Evolutionary conservation across 169 alveolate species (phyloP).

Genomic region (Plasmodium fragile): DNA sequence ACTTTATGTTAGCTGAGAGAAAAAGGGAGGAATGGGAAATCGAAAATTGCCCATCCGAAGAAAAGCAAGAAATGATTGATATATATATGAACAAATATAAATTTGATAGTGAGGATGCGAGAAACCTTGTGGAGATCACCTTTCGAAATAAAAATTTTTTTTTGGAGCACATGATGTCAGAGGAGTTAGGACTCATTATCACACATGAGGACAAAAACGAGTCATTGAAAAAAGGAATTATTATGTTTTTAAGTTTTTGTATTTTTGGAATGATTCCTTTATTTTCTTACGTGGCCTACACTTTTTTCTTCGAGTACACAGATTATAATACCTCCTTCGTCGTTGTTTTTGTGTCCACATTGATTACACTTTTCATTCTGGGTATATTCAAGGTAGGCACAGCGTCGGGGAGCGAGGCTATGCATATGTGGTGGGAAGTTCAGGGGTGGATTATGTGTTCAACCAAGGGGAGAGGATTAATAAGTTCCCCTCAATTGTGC

Average conservation of each 20-base stretch:
- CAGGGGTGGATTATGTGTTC: not conserved
- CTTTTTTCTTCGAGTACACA: slow-evolving; percentile 34
- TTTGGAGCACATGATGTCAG: slow-evolving; percentile 94
- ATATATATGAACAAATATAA: slow-evolving; percentile 89
- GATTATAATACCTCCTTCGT: slow-evolving; percentile 79
- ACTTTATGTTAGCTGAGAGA: slow-evolving; percentile 77
- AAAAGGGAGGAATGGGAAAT: slow-evolving; percentile 87
- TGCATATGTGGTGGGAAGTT: not conserved
- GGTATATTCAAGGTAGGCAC: slow-evolving; percentile 83
- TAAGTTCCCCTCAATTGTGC: not conserved
- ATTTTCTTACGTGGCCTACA: slow-evolving; percentile 87
- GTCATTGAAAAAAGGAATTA: slow-evolving; percentile 84
- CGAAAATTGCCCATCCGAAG: slow-evolving; percentile 92
- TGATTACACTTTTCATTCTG: slow-evolving; percentile 82
- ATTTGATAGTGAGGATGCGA: slow-evolving; percentile 90
- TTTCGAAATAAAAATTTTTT: slow-evolving; percentile 90
- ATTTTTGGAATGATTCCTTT: slow-evolving; percentile 91
- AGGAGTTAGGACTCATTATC: slow-evolving; percentile 90
- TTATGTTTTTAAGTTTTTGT: slow-evolving; percentile 91
- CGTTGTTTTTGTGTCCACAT: slow-evolving; percentile 84
- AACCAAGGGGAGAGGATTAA: not conserved
- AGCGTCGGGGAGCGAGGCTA: not conserved
- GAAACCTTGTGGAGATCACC: slow-evolving; percentile 88
- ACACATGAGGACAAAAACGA: slow-evolving; percentile 86
- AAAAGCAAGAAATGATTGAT: slow-evolving; percentile 90